Percentiles rank a stretch among this genome's conserved stretches.
Conservation (phyloP, 2,329 filamentous ascomycete genomes). For the Calonectria multiphialidica region DNA sequence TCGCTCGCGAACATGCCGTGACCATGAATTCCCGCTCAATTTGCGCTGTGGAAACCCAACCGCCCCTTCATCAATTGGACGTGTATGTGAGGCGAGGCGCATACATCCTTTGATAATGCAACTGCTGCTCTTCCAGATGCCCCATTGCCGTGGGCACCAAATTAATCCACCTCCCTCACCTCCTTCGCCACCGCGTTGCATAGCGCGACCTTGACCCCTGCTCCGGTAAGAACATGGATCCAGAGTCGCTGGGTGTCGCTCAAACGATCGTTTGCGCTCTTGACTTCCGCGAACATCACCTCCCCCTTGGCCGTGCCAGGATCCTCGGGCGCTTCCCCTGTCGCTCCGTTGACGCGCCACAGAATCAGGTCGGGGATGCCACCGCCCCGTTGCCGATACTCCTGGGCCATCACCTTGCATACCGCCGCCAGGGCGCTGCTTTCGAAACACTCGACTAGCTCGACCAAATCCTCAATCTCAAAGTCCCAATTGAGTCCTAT, state of each 20-base stretch:
- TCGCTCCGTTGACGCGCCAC: conserved; percentile 69
- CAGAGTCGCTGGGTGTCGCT: conserved; percentile 97
- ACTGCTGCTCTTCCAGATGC: neutral
- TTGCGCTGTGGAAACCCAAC: conserved; percentile 21
- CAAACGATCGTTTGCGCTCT: conserved; percentile 89
- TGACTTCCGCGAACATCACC: conserved; percentile 84
- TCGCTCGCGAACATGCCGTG: conserved; percentile 27
- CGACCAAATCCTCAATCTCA: conserved; percentile 80
- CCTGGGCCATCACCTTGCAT: conserved; percentile 95
- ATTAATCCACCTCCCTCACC: conserved; percentile 57
- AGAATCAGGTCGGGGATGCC: conserved; percentile 94
- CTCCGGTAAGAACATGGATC: conserved; percentile 92
- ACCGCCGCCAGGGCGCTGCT: conserved; percentile 85
- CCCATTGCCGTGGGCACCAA: conserved; percentile 19
- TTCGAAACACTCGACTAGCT: conserved; percentile 83
- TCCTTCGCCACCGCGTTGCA: conserved; percentile 73
- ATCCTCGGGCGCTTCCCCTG: conserved; percentile 41
- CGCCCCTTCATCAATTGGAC: conserved; percentile 17
- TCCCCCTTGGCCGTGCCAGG: conserved; percentile 60
- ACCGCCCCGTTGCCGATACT: conserved; percentile 87
- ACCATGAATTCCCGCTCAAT: conserved; percentile 7
- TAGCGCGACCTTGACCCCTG: conserved; percentile 87
- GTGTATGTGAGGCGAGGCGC: conserved; percentile 29
- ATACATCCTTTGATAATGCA: neutral
- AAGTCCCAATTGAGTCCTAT: conserved; percentile 94